Evolutionary conservation across 306 rosid species (phyloP).

Genomic region (Inga laurina): DNA sequence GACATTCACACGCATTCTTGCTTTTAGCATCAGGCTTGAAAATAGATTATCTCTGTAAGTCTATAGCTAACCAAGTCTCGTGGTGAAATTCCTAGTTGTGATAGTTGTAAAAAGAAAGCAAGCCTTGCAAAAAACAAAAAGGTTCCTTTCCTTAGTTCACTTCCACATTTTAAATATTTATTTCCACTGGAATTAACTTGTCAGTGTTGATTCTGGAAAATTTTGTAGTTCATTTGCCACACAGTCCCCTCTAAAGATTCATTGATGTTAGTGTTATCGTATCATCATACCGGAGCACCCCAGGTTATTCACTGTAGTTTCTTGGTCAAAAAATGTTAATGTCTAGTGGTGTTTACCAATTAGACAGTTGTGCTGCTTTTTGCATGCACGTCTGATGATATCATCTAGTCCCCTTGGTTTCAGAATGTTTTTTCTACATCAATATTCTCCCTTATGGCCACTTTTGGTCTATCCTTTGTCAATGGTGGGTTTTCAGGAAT

Average conservation of each 20-base stretch:
- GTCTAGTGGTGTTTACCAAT: neutral
- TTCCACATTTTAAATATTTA: constrained; percentile 1
- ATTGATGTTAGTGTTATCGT: neutral
- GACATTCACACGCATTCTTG: neutral
- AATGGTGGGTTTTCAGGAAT: constrained; percentile 18
- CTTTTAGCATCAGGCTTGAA: constrained; percentile 20
- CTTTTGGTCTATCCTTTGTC: constrained; percentile 33
- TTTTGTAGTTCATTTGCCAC: neutral
- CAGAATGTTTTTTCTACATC: neutral
- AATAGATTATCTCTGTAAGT: neutral
- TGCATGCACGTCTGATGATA: neutral
- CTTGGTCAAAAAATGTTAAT: neutral
- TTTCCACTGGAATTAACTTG: neutral
- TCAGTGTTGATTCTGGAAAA: constrained; percentile 5
- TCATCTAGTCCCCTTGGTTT: constrained; percentile 2
- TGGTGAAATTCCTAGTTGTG: constrained; percentile 4
- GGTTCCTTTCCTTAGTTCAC: constrained; percentile 4
- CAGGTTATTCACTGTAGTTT: neutral
- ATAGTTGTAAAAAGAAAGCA: constrained; percentile 21
- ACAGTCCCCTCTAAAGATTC: neutral
- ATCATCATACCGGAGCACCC: neutral
- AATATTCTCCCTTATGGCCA: constrained; percentile 24
- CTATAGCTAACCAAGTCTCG: neutral
- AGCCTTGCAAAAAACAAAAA: neutral
- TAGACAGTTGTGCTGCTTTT: neutral